These are phyloP conservation scores for Rhodotorula sp. DNA, from an alignment of 1,284 basidiomycete species.

Conservation along the genomic window DNA sequence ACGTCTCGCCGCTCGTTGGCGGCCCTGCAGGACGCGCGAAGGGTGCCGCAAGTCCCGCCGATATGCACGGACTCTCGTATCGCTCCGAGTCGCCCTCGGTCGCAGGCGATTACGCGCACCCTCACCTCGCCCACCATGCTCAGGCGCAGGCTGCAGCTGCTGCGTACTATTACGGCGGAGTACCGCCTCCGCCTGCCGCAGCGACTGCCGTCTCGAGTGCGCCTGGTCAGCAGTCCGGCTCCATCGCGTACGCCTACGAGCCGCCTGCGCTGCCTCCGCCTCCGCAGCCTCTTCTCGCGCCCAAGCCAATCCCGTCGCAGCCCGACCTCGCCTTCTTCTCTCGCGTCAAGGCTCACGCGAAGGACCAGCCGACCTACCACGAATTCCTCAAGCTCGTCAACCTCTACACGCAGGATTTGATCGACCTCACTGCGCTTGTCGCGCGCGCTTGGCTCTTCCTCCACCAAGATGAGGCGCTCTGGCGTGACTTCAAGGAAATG, in stretches of 20 bases:
- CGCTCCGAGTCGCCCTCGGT: slow-evolving; percentile 17
- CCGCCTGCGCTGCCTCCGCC: slow-evolving; percentile 37
- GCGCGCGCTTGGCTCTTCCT: slow-evolving; percentile 77
- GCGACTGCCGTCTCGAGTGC: not conserved
- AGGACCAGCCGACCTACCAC: slow-evolving; percentile 80
- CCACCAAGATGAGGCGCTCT: slow-evolving; percentile 69
- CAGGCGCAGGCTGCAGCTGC: slow-evolving; percentile 4
- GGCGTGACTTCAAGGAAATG: slow-evolving; percentile 80
- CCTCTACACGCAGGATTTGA: slow-evolving; percentile 86
- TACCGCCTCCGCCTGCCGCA: not conserved
- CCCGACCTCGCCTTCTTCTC: slow-evolving; percentile 73
- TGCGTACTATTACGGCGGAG: slow-evolving; percentile 10
- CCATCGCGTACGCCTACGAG: slow-evolving; percentile 37
- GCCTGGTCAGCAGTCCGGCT: slow-evolving; percentile 4
- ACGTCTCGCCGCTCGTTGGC: slow-evolving; percentile 17
- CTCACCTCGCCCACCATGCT: not conserved
- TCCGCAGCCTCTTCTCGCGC: slow-evolving; percentile 35
- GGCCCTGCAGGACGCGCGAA: not conserved
- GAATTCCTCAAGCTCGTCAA: slow-evolving; percentile 95
- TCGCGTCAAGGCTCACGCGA: slow-evolving; percentile 64
- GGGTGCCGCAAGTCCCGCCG: slow-evolving; percentile 21
- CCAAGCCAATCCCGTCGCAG: slow-evolving; percentile 36
- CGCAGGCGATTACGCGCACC: not conserved
- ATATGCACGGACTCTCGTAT: slow-evolving; percentile 13
- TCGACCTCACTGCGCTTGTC: slow-evolving; percentile 79